These are phyloP conservation scores for Fusarium hostae DNA, from an alignment of 2,329 filamentous ascomycete genomes.

Conservation along the genomic window DNA sequence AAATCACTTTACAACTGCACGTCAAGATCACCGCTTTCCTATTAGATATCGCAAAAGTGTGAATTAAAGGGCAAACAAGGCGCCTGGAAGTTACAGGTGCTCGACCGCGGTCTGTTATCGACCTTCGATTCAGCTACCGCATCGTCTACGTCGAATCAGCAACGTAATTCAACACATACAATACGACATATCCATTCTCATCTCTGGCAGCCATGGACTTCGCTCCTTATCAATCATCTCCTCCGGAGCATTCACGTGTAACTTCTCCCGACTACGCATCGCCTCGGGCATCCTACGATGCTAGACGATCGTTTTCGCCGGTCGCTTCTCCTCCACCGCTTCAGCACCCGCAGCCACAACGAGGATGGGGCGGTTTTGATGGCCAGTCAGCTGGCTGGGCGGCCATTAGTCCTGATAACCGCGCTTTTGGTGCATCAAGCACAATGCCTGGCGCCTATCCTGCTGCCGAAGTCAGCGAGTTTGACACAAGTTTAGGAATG, in stretches of 20 bases:
- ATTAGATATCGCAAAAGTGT: neutral
- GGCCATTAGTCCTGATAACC: conserved; percentile 34
- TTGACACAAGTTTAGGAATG: conserved; percentile 89
- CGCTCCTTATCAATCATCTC: conserved; percentile 94
- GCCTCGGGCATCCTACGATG: conserved; percentile 65
- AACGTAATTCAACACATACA: neutral
- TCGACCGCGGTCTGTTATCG: neutral
- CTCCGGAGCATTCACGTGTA: conserved; percentile 84
- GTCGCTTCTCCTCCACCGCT: conserved; percentile 55
- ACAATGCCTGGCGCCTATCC: conserved; percentile 53
- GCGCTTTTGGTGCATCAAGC: conserved; percentile 38
- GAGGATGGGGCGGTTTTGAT: conserved; percentile 60
- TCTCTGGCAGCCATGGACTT: conserved; percentile 78
- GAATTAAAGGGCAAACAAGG: neutral
- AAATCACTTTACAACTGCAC: neutral
- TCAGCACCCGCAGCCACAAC: conserved; percentile 66
- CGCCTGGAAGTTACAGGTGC: neutral
- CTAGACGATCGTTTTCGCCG: conserved; percentile 66
- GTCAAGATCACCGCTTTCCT: neutral
- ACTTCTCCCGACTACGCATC: conserved; percentile 73
- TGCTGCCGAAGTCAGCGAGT: conserved; percentile 74
- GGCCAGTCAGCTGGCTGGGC: conserved; percentile 49
- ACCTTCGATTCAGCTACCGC: neutral
- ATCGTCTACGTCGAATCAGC: neutral
- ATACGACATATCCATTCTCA: neutral